Percentiles rank a stretch among this genome's conserved stretches.
Conservation (phyloP, 1,284 basidiomycete species). For the Cutaneotrichosporon cyanovorans region DNA sequence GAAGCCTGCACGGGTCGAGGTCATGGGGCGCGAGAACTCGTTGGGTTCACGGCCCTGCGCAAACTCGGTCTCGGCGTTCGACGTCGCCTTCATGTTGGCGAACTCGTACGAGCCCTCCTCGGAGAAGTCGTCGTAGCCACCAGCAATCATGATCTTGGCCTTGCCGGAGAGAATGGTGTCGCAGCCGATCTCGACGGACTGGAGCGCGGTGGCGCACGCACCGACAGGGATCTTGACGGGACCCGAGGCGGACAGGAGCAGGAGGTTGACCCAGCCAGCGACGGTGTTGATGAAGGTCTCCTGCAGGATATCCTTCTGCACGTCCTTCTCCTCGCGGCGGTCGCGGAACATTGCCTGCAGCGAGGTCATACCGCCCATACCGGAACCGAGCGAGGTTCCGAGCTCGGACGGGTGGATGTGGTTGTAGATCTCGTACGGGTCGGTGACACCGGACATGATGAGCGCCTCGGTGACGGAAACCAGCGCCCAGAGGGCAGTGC, state of each 20-base stretch:
- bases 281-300: conserved; percentile 99
- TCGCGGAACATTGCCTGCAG: conserved; percentile 97
- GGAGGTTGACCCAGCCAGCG: conserved; percentile 93
- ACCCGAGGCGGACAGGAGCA: conserved; percentile 87
- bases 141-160: conserved; percentile 98
- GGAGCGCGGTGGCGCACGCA: conserved; percentile 94
- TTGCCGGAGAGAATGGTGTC: conserved; percentile 91
- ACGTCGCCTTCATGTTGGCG: conserved; percentile 99
- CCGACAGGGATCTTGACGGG: conserved; percentile 99
- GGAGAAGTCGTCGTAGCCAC: conserved; percentile 95
- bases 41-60: conserved; percentile 97
- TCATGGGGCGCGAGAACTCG: conserved; percentile 96
- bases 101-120: conserved; percentile 97
- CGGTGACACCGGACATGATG: conserved; percentile 93
- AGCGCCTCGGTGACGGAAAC: conserved; percentile 91
- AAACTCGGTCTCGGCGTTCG: conserved; percentile 91
- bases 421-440: conserved; percentile 95
- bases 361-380: conserved; percentile 91
- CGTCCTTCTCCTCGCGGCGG: conserved; percentile 90
- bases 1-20: conserved; percentile 89
- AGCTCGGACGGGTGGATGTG: conserved; percentile 94
- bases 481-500: conserved; percentile 89
- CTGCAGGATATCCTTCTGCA: conserved; percentile 96
- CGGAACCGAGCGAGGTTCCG: conserved; percentile 83
- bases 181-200: conserved; percentile 96